Conservation (phyloP, 1,284 basidiomycete species). For the Irpex sp. region DNA sequence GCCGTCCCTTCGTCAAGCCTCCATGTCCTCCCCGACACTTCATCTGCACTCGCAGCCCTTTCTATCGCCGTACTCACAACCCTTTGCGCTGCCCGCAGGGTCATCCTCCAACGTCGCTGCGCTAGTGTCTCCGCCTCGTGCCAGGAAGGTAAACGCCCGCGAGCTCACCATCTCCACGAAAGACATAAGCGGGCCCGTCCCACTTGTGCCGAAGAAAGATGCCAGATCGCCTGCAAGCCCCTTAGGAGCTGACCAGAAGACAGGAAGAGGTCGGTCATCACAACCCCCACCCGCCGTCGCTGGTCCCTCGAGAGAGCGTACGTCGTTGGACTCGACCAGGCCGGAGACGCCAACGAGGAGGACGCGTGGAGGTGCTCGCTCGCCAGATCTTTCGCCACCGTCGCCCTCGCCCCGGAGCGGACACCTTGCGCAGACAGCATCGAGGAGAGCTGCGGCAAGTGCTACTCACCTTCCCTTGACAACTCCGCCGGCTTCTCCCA, state of each 20-base stretch:
- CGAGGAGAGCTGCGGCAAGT: slow-evolving; percentile 36
- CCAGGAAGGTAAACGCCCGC: slow-evolving; percentile 34
- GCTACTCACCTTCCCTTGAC: slow-evolving; percentile 37
- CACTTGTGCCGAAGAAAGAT: slow-evolving; percentile 34
- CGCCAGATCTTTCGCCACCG: slow-evolving; percentile 31
- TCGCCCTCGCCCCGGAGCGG: slow-evolving; percentile 34
- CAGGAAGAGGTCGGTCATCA: slow-evolving; percentile 11
- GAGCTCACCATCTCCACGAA: slow-evolving; percentile 31
- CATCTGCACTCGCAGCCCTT: slow-evolving; percentile 53
- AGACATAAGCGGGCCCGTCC: slow-evolving; percentile 41
- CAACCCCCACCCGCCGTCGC: slow-evolving; percentile 23
- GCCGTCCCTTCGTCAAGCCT: slow-evolving; percentile 63
- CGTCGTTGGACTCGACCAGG: slow-evolving; percentile 24
- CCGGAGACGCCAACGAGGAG: slow-evolving; percentile 45
- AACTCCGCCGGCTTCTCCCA: slow-evolving; percentile 31
- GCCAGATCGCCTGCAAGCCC: slow-evolving; percentile 25
- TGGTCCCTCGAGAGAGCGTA: slow-evolving; percentile 36
- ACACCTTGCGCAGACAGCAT: slow-evolving; percentile 22
- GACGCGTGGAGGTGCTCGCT: slow-evolving; percentile 21
- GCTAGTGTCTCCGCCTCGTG: slow-evolving; percentile 39
- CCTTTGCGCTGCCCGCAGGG: slow-evolving; percentile 41
- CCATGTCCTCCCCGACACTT: slow-evolving; percentile 68
- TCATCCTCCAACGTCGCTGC: slow-evolving; percentile 41
- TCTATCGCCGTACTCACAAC: slow-evolving; percentile 48
- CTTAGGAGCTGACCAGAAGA: slow-evolving; percentile 18